Conservation (phyloP, 768 basidiomycete genomes). For the Kwoniella botswanensis region DNA sequence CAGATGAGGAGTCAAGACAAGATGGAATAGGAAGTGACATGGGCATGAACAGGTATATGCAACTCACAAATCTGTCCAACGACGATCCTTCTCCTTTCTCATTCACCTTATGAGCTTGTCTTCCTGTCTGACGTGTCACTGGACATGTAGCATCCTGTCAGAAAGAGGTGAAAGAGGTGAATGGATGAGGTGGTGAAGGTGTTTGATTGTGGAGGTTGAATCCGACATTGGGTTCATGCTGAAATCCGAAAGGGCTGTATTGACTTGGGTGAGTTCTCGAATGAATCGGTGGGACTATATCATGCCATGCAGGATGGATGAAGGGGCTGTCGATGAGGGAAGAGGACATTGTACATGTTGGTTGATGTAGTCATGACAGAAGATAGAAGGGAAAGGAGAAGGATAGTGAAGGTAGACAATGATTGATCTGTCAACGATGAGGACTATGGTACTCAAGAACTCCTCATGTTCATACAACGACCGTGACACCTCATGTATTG, state of each 20-base stretch:
- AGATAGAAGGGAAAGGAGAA: not conserved
- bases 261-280: conserved; percentile 5
- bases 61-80: not conserved
- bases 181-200: too few species aligned
- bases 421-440: not conserved
- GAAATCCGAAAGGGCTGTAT: not conserved
- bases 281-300: conserved; percentile 1
- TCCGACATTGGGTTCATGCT: not conserved
- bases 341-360: not conserved
- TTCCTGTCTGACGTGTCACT: not conserved
- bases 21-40: not conserved
- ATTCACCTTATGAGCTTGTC: not conserved
- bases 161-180: too few species aligned
- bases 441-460: too few species aligned
- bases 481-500: too few species aligned
- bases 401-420: not conserved
- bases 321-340: not conserved
- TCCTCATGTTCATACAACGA: too few species aligned
- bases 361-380: not conserved
- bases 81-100: not conserved
- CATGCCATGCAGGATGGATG: conserved; percentile 7
- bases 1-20: not conserved
- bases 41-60: not conserved
- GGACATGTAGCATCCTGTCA: not conserved
- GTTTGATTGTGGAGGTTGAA: too few species aligned